Base-by-base conservation (phyloP, 441 rosid species). In the Brassica balearica region DNA sequence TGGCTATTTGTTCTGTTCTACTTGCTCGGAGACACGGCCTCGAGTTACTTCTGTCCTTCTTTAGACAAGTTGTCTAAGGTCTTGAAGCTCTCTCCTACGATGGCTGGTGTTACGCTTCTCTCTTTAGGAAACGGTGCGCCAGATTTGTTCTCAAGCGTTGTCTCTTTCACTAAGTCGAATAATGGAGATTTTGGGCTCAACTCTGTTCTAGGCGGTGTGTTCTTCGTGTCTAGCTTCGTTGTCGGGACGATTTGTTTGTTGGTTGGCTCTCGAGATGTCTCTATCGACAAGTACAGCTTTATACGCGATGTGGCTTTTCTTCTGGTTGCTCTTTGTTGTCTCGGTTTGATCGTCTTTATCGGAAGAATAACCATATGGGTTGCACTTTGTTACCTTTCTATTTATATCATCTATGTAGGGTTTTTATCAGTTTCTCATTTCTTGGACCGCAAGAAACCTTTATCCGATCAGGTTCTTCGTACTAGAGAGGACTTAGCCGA, bases 61-160 rank as follows among this genome's bases (percentile, higher is more conserved):
- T 76, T 92, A 5, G 92, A 92, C 69, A 85, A 84, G 77, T 78
- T 94, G 73, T 90, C 97, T 48, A 91, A 82, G 56, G 61, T 90
- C 81, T 73, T 92, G 68, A 92, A 87, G 72, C 90, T 94, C 25
- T 88, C 97, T 71, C 98, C 97, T 4, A 86, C 93, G 0, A 86
- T 94, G 46, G 97, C 98, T 0, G 97, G 98, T 38, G 89, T 88
- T 71, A 90, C 98, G n/a, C 92, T 92, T 53, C 94, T 93, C 69
- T 87, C 97, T 14, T 89, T 91, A 0, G 98, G 98, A 0, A 93
- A 93, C 59, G 98, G 98, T 8, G 94, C 98, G 4, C 90, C 98
- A 15, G 98, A 92, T 82, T 90, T 93, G 67, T 93, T 93, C 69
- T 82, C 98, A 3, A 89, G 97, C 74, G 70, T 95, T 22, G 89